These are phyloP conservation scores for Cordyceps javanica DNA, from an alignment of 2,329 filamentous ascomycete genomes.

Conservation along the genomic window DNA sequence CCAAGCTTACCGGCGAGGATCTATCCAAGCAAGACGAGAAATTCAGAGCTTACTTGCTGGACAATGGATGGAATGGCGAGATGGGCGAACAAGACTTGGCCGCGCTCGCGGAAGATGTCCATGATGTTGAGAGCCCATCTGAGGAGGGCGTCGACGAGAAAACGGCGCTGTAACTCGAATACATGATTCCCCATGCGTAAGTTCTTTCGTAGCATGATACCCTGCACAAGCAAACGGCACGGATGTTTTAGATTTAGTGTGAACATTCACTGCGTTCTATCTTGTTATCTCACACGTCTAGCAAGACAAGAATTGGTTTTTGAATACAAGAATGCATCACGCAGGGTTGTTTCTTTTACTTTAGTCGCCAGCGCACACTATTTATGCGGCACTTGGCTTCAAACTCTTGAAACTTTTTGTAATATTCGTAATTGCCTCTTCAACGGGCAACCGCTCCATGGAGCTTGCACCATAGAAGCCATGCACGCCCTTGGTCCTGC, in stretches of 20 bases:
- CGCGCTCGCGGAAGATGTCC: not conserved
- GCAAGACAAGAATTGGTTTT: not conserved
- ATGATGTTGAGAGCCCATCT: not conserved
- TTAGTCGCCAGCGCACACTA: too few species aligned
- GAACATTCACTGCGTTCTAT: not conserved
- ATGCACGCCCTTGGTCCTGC: conserved; percentile 56
- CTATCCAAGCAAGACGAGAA: conserved; percentile 35
- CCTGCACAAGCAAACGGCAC: not conserved
- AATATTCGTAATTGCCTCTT: conserved; percentile 52
- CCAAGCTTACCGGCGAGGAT: conserved; percentile 39
- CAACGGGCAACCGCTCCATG: conserved; percentile 64
- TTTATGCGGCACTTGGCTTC: not conserved
- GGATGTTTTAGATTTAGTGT: not conserved
- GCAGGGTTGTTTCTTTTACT: not conserved
- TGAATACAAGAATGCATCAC: not conserved
- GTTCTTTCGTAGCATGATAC: not conserved
- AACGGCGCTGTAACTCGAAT: not conserved
- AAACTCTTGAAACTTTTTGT: conserved; percentile 22
- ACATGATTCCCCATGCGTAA: not conserved
- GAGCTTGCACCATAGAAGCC: conserved; percentile 67
- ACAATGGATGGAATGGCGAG: conserved; percentile 39
- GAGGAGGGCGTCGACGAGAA: not conserved
- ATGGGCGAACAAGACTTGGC: conserved; percentile 28
- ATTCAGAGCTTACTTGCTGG: conserved; percentile 37
- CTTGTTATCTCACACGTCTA: not conserved